Conservation (phyloP, 169 alveolate genomes). For the Ophryocystis elektroscirrha region DNA sequence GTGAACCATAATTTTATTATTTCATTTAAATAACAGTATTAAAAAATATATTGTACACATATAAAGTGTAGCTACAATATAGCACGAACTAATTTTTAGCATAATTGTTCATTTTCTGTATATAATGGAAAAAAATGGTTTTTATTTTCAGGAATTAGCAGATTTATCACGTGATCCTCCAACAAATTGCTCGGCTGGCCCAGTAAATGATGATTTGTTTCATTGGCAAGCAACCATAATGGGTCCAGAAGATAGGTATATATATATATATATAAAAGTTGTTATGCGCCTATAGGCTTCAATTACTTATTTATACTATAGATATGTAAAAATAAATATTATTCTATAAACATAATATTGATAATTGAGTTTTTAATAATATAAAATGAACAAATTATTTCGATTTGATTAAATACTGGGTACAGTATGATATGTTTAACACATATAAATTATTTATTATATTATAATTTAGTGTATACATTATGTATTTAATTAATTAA, state of each 20-base stretch:
- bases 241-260: slow-evolving; percentile 88
- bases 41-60: background rate
- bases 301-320: slow-evolving; percentile 3
- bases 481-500: too few relatives aligned
- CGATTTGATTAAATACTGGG: background rate
- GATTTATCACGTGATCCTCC: slow-evolving; percentile 96
- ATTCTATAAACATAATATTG: background rate
- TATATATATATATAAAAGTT: slow-evolving; percentile 1
- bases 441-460: too few relatives aligned
- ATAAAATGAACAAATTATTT: background rate
- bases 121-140: too few relatives aligned
- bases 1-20: background rate
- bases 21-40: background rate
- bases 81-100: too few relatives aligned
- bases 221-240: slow-evolving; percentile 98
- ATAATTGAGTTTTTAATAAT: background rate
- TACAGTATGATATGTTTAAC: too few relatives aligned
- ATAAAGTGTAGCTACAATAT: too few relatives aligned
- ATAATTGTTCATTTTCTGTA: background rate
- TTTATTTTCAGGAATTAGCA: slow-evolving; percentile 59
- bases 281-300: too few relatives aligned
- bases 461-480: too few relatives aligned
- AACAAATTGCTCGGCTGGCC: slow-evolving; percentile 65
- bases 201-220: slow-evolving; percentile 85
- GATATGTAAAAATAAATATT: background rate